Base-by-base conservation (phyloP, 306 rosid species). In the Trifolium subterraneum region DNA sequence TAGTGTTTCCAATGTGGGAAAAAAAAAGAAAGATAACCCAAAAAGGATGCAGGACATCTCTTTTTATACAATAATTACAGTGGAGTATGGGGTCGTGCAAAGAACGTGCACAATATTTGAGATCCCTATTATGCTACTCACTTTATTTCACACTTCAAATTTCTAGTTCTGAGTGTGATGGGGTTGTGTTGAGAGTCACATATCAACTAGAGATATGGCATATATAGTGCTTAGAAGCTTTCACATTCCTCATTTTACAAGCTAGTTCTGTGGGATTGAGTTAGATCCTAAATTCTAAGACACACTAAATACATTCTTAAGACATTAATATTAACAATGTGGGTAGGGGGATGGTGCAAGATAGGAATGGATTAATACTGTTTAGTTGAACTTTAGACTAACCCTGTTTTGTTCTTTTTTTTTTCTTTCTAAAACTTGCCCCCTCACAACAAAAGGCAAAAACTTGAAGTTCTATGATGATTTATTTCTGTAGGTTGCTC, bases 401-500 rank as follows among this genome's bases (percentile, higher is more conserved):
- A 48, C 71, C 67, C 19, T 47, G 44, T 54, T 15, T 27, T 27
- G 31, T 27, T 29, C 6, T 29, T 29, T 29, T 73, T 52, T 16
- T 73, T 58, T 68, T 16, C 29, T 54, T 20, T 20, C 60, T 20
- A 20, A 23, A 45, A 75, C 63, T 9, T 7, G 25, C 16, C 20
- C 39, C 31, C 14, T 41, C 4, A 2, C 44, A 11, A 23, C 7
- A 52, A 55, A 54, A 70, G 48, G 61, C 6, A 60, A 69, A 22
- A 36, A 4, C 7, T 45, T 22, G 18, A 56, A 23, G 66, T 35
- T 75, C 64, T 35, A 38, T 64, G 68, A 42, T 70, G 56, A 35
- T 64, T 77, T 80, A 73, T 83, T 64, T 75, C 11, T 77, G 45
- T 75, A 94, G 99, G 90, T 90, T 58, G 96, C 99, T 70, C 97